These are phyloP conservation scores for Tagetes patula DNA, from an alignment of 129 eudicot species.

Conservation along the genomic window DNA sequence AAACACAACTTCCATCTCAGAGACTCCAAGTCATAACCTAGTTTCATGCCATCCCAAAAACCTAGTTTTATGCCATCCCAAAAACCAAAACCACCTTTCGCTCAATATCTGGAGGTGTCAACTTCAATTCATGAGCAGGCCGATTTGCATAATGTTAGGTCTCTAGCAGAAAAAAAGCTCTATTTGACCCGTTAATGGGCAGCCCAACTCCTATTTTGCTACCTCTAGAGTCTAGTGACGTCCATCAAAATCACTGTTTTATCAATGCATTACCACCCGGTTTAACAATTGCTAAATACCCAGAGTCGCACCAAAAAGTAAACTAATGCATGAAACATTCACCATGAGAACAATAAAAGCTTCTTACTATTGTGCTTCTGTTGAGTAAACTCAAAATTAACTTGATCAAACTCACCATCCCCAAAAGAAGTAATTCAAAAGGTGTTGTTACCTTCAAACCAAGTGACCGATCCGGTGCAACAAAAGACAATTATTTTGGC, in stretches of 20 bases:
- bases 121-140: background rate
- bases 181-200: background rate
- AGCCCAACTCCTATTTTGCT: background rate
- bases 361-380: background rate
- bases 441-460: background rate
- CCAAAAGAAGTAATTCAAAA: background rate
- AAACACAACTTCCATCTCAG: no score
- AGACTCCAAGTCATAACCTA: no score
- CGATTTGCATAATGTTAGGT: background rate
- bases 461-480: constrained; percentile 17
- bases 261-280: background rate
- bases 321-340: background rate
- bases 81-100: no score
- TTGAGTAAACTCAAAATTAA: background rate
- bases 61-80: no score
- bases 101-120: no score
- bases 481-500: constrained; percentile 20
- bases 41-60: no score
- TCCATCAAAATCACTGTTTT: background rate
- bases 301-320: background rate
- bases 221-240: background rate
- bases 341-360: background rate
- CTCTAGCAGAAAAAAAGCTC: no score
- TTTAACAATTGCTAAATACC: background rate
- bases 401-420: background rate